Conservation (phyloP, 2,329 filamentous ascomycete genomes). For the Aspergillus costaricaensis region DNA sequence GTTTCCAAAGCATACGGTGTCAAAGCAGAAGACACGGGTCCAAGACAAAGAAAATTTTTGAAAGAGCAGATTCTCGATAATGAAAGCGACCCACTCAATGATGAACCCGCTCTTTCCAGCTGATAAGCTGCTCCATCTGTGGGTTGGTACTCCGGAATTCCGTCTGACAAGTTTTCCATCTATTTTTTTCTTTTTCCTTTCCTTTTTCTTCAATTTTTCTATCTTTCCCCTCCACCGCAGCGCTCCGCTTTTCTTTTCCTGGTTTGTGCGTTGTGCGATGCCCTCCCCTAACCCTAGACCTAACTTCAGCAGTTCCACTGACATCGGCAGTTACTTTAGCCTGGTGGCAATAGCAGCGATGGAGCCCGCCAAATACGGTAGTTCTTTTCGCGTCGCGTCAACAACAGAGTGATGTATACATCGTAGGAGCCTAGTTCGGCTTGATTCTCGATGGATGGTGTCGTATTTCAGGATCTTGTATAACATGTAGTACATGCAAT, state of each 20-base stretch:
- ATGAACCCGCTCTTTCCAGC: background rate
- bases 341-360: background rate
- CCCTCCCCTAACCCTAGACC: background rate
- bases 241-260: background rate
- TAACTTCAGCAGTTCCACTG: background rate
- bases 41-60: background rate
- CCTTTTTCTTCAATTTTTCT: too few species aligned
- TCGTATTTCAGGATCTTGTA: too few species aligned
- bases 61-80: background rate
- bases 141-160: background rate
- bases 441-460: too few species aligned
- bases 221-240: background rate
- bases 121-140: background rate
- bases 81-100: background rate
- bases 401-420: too few species aligned
- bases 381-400: background rate
- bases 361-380: background rate
- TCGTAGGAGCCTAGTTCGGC: too few species aligned
- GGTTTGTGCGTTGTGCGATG: constrained; percentile 1
- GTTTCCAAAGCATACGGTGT: too few species aligned
- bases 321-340: background rate
- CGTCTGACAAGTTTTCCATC: background rate
- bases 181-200: too few species aligned
- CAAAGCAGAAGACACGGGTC: background rate
- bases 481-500: background rate